These are phyloP conservation scores for Pythium utonaiense DNA, from an alignment of 352 stramenopile genomes.

Conservation along the genomic window DNA sequence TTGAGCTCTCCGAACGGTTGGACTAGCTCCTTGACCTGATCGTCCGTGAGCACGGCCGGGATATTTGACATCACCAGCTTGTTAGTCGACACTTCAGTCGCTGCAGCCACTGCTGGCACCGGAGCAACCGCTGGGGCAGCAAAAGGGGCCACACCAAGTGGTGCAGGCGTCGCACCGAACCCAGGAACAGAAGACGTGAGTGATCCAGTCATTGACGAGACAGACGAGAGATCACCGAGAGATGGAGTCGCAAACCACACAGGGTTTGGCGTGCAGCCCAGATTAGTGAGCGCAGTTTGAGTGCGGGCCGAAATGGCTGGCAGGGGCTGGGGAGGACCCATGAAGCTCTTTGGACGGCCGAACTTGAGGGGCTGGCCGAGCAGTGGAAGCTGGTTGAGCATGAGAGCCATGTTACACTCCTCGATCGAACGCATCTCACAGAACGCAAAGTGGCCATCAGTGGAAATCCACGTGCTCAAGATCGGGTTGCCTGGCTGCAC, in stretches of 20 bases:
- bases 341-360: conserved; percentile 77
- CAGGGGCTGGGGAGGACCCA: conserved; percentile 77
- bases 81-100: conserved; percentile 23
- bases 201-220: conserved; percentile 10
- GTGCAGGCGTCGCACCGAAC: not conserved
- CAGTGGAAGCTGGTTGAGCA: conserved; percentile 79
- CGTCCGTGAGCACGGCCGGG: conserved; percentile 62
- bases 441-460: conserved; percentile 83
- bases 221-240: conserved; percentile 13
- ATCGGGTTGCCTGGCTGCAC: conserved; percentile 80
- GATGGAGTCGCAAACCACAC: conserved; percentile 59
- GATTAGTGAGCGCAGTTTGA: conserved; percentile 75
- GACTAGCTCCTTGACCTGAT: conserved; percentile 82
- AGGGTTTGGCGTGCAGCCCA: conserved; percentile 79
- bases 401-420: conserved; percentile 81
- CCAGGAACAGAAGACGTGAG: conserved; percentile 1
- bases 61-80: conserved; percentile 83
- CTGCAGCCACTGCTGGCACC: not conserved
- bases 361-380: conserved; percentile 85
- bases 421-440: conserved; percentile 86
- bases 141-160: not conserved
- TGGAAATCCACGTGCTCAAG: conserved; percentile 83
- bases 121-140: not conserved
- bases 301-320: conserved; percentile 59
- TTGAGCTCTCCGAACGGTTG: conserved; percentile 77